Percentiles rank a stretch among this genome's conserved stretches.
Evolutionary conservation across 2,329 filamentous ascomycete genomes (phyloP).

Genomic region (Alternaria ethzedia): DNA sequence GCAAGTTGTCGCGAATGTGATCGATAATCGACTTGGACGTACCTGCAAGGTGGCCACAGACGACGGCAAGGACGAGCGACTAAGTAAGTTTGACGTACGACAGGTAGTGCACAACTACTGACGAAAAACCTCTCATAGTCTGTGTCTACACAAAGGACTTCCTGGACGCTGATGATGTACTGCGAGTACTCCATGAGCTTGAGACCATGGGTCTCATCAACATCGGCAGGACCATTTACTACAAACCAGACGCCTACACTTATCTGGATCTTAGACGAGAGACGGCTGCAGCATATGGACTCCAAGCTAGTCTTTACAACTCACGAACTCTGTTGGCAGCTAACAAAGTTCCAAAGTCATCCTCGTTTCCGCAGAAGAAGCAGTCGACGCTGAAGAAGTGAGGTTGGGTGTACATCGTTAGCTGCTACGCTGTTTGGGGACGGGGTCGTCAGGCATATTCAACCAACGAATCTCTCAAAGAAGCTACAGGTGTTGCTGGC

Average conservation of each 20-base stretch:
- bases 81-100: slow-evolving; percentile 56
- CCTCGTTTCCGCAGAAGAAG: slow-evolving; percentile 17
- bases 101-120: background rate
- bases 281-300: slow-evolving; percentile 47
- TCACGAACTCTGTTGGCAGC: slow-evolving; percentile 47
- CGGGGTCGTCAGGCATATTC: background rate
- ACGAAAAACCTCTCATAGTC: background rate
- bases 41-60: slow-evolving; percentile 74
- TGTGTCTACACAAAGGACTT: slow-evolving; percentile 83
- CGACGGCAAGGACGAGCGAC: slow-evolving; percentile 51
- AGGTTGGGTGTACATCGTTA: background rate
- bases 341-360: slow-evolving; percentile 10
- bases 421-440: background rate
- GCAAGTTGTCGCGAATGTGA: slow-evolving; percentile 69
- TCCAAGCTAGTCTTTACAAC: slow-evolving; percentile 53
- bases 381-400: slow-evolving; percentile 8
- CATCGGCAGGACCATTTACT: slow-evolving; percentile 67
- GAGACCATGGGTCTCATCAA: slow-evolving; percentile 66
- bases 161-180: slow-evolving; percentile 70
- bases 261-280: slow-evolving; percentile 50
- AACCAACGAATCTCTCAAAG: background rate
- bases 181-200: slow-evolving; percentile 68
- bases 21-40: slow-evolving; percentile 72
- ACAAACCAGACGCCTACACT: slow-evolving; percentile 72
- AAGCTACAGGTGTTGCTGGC: background rate